A percentile compares a stretch with the other conserved stretches of the same genome.
Conservation (phyloP, 2,329 filamentous ascomycete genomes). For the Aspergillus ruber region DNA sequence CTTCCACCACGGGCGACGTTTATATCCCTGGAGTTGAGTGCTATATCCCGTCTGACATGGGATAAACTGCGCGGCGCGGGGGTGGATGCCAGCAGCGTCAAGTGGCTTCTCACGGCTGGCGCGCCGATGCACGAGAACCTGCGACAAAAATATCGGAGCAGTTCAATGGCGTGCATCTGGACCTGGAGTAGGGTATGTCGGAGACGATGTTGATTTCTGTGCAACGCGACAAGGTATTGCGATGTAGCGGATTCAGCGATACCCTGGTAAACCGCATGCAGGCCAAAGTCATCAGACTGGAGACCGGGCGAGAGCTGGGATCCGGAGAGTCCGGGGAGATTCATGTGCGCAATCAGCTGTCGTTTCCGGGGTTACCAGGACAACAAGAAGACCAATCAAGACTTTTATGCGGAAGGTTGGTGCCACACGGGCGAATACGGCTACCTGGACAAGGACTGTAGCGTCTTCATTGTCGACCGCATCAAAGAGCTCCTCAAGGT, state of each 20-base stretch:
- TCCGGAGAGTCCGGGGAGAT: conserved; percentile 14
- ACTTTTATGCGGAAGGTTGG: conserved; percentile 17
- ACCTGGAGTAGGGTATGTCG: conserved; percentile 18
- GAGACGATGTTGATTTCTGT: conserved; percentile 21
- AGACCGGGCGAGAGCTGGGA: conserved; percentile 11
- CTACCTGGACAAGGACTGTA: conserved; percentile 15
- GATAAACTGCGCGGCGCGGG: conserved; percentile 3
- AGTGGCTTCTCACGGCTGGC: conserved; percentile 21
- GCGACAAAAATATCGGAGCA: conserved; percentile 10
- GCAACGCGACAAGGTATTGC: conserved; percentile 14
- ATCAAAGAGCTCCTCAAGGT: conserved; percentile 31
- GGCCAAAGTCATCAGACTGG: conserved; percentile 12
- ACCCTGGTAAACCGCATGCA: conserved; percentile 11
- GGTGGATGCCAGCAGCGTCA: conserved; percentile 13
- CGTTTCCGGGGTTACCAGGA: conserved; percentile 15
- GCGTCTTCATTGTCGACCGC: conserved; percentile 17
- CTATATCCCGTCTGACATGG: conserved; percentile 9
- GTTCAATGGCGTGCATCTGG: conserved; percentile 14
- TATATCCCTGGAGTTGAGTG: too few species aligned
- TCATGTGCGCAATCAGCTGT: conserved; percentile 13
- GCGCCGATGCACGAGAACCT: conserved; percentile 19
- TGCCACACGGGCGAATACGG: conserved; percentile 18
- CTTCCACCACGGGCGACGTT: too few species aligned
- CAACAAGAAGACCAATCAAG: conserved; percentile 12
- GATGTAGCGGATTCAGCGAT: conserved; percentile 14